Evolutionary conservation across 495 filamentous ascomycete genomes (phyloP).

Genomic region (Lophium mytilinum): DNA sequence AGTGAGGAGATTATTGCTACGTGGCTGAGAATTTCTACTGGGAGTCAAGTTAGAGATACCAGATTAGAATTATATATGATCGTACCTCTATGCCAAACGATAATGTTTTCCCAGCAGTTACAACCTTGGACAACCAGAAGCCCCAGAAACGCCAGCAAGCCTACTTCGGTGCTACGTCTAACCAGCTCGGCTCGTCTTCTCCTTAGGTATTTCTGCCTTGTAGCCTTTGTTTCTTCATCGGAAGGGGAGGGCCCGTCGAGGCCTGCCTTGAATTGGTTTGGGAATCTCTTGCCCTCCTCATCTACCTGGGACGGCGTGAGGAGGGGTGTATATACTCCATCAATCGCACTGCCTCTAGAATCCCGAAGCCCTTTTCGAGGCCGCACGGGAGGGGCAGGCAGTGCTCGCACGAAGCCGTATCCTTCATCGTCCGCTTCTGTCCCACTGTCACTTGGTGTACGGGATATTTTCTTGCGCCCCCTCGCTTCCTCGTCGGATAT

Average conservation of each 20-base stretch:
- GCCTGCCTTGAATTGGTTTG: slow-evolving; percentile 14
- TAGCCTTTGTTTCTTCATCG: slow-evolving; percentile 21
- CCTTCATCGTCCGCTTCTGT: slow-evolving; percentile 88
- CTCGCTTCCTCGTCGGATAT: slow-evolving; percentile 15
- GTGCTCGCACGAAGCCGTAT: slow-evolving; percentile 59
- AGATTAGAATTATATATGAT: not conserved
- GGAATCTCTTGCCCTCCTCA: slow-evolving; percentile 40
- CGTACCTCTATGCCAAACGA: slow-evolving; percentile 28
- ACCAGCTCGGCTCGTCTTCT: slow-evolving; percentile 30
- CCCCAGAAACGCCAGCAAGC: slow-evolving; percentile 24
- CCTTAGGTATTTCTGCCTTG: slow-evolving; percentile 26
- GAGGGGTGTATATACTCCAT: slow-evolving; percentile 43
- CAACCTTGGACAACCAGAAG: slow-evolving; percentile 24
- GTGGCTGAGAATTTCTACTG: slow-evolving; percentile 25
- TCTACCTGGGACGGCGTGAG: slow-evolving; percentile 52
- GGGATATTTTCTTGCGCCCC: slow-evolving; percentile 11
- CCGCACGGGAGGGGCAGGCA: slow-evolving; percentile 65
- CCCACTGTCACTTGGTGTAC: slow-evolving; percentile 68
- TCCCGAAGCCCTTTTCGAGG: slow-evolving; percentile 64
- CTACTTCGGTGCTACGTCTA: slow-evolving; percentile 29
- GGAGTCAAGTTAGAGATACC: not conserved
- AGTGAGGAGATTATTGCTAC: slow-evolving; percentile 11
- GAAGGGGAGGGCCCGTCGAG: slow-evolving; percentile 8
- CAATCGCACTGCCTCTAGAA: slow-evolving; percentile 21
- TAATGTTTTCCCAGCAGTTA: slow-evolving; percentile 21